Evolutionary conservation across 2,329 filamentous ascomycete genomes (phyloP).

Genomic region (Colletotrichum chlorophyti): DNA sequence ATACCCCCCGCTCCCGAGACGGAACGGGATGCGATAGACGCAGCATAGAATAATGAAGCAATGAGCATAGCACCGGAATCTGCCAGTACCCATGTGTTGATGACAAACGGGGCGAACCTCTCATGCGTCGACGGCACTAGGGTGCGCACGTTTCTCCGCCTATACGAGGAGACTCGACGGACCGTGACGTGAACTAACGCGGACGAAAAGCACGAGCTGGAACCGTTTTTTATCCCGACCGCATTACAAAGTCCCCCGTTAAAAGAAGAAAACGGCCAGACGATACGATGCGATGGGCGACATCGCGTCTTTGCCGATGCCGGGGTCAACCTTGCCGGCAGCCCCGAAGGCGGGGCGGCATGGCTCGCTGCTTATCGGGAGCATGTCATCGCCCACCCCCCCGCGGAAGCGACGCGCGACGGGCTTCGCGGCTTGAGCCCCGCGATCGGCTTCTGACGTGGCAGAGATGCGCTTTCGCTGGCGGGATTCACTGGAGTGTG

Average conservation of each 20-base stretch:
- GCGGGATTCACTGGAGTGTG: not conserved
- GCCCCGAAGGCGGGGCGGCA: not conserved
- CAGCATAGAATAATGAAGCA: slow-evolving; percentile 28
- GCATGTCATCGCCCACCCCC: too few relatives aligned
- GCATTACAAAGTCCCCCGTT: too few relatives aligned
- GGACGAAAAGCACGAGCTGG: not conserved
- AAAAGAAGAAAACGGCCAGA: not conserved
- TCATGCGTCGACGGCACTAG: not conserved
- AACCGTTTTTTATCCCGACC: too few relatives aligned
- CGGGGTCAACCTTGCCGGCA: not conserved
- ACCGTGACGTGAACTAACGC: not conserved
- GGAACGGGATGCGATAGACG: slow-evolving; percentile 26
- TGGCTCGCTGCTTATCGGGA: too few relatives aligned
- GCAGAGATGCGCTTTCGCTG: too few relatives aligned
- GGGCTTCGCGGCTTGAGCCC: not conserved
- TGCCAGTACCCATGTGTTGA: not conserved
- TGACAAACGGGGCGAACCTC: not conserved
- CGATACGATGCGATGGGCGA: not conserved
- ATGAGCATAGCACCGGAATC: slow-evolving; percentile 1
- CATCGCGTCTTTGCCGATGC: not conserved
- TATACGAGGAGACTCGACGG: too few relatives aligned
- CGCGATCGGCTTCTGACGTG: slow-evolving; percentile 4
- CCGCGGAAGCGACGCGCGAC: too few relatives aligned
- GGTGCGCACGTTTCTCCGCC: not conserved
- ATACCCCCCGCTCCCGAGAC: slow-evolving; percentile 24